Evolutionary conservation across 2,329 filamentous ascomycete species (phyloP).

Genomic region (Fusarium sp.): DNA sequence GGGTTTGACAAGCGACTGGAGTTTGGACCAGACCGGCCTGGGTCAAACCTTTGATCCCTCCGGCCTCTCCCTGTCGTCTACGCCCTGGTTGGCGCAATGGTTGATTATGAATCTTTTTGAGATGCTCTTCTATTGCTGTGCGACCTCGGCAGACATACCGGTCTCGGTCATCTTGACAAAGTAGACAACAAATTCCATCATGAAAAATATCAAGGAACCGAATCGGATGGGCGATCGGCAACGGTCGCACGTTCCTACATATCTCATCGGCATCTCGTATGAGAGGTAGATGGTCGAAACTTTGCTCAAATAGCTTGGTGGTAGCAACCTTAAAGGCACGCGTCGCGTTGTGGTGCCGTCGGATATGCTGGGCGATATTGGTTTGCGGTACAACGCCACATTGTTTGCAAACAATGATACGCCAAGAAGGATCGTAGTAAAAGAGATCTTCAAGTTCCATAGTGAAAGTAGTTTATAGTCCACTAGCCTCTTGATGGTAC

Average conservation of each 20-base stretch:
- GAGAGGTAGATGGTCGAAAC: background rate
- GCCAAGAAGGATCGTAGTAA: background rate
- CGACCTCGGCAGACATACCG: background rate
- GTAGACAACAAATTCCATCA: background rate
- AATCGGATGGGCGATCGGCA: background rate
- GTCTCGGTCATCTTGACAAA: background rate
- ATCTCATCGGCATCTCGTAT: background rate
- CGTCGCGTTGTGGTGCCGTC: background rate
- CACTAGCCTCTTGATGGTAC: background rate
- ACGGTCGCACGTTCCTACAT: background rate
- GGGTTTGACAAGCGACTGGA: no score
- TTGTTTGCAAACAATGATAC: background rate
- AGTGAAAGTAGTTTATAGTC: background rate
- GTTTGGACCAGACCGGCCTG: background rate
- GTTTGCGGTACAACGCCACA: background rate
- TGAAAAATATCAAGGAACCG: background rate
- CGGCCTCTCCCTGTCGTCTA: background rate
- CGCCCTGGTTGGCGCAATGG: background rate
- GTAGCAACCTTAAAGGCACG: background rate
- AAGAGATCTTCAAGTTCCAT: background rate
- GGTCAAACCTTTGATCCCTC: conserved; percentile 50
- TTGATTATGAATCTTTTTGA: background rate
- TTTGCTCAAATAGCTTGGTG: background rate
- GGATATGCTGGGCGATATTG: background rate
- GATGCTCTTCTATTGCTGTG: background rate